Evolutionary conservation across 1,139 yeast genomes (phyloP).

Genomic region (Geotrichum klebahnii): DNA sequence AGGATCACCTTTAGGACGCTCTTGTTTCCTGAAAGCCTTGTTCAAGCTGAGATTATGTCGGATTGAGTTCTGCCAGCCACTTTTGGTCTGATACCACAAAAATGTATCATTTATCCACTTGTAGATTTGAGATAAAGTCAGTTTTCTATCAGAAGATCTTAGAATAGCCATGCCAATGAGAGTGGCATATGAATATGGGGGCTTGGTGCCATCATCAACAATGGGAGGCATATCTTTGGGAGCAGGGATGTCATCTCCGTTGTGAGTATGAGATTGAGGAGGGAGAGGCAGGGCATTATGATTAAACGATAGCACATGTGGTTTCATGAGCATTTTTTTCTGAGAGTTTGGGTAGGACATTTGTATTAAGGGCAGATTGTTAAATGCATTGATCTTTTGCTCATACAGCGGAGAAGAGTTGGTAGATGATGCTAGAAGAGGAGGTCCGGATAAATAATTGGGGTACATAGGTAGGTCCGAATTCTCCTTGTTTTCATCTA

Average conservation of each 20-base stretch:
- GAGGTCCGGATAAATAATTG: too few relatives aligned
- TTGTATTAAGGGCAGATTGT: background rate
- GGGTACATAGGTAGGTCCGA: too few relatives aligned
- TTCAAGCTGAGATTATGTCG: constrained; percentile 80
- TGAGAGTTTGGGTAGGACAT: background rate
- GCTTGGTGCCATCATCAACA: constrained; percentile 55
- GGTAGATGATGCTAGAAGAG: too few relatives aligned
- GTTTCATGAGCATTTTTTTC: background rate
- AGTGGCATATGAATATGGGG: constrained; percentile 92
- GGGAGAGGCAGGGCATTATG: too few relatives aligned
- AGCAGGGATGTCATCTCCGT: constrained; percentile 1
- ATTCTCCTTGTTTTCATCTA: too few relatives aligned
- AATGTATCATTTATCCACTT: constrained; percentile 89
- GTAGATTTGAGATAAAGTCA: constrained; percentile 88
- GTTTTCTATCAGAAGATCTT: constrained; percentile 70
- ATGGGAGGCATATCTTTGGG: constrained; percentile 41
- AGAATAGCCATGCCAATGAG: constrained; percentile 91
- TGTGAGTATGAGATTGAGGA: too few relatives aligned
- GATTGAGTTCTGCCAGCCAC: constrained; percentile 92
- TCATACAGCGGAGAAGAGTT: too few relatives aligned
- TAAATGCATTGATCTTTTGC: too few relatives aligned
- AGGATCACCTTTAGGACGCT: constrained; percentile 73
- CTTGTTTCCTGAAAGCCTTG: constrained; percentile 85
- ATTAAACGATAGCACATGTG: background rate
- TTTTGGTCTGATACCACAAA: constrained; percentile 78